phyloP scores from a whole-genome alignment of 2,329 filamentous ascomycete species.

The Beauveria rudraprayagi region DNA sequence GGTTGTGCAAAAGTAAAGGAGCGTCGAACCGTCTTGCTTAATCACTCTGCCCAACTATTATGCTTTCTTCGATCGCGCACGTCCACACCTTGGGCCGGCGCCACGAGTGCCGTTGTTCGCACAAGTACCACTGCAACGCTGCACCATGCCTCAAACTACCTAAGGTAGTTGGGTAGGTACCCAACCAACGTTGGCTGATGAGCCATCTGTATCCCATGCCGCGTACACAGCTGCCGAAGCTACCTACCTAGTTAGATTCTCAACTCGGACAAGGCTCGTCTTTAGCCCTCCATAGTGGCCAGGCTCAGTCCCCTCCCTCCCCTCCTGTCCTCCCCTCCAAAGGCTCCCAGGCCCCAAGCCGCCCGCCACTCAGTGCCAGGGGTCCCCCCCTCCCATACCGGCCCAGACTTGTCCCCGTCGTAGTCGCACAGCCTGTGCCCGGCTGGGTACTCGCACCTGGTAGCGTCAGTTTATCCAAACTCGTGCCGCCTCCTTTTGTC shows the following conservation, averaged over 20 bases:
- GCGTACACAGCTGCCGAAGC: background rate
- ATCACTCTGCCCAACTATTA: too few relatives aligned
- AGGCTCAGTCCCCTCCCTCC: too few relatives aligned
- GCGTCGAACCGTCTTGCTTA: background rate
- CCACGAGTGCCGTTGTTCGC: background rate
- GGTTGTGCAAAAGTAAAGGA: too few relatives aligned
- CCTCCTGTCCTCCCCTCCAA: too few relatives aligned
- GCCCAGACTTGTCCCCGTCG: too few relatives aligned
- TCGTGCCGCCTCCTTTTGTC: background rate
- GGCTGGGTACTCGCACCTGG: background rate
- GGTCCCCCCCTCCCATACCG: background rate
- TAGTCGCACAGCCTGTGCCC: too few relatives aligned
- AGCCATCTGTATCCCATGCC: background rate
- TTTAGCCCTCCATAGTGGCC: background rate
- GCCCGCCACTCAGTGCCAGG: background rate
- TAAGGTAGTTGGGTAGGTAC: too few relatives aligned
- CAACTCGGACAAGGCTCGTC: background rate
- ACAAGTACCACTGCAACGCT: background rate
- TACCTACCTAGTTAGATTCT: background rate
- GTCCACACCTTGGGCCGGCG: background rate
- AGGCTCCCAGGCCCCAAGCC: background rate
- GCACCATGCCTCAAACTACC: background rate
- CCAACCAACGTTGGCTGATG: background rate
- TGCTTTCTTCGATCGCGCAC: background rate
- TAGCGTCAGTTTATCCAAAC: background rate